Conservation (phyloP, 148 eudicot genomes). For the Drosera capensis region DNA sequence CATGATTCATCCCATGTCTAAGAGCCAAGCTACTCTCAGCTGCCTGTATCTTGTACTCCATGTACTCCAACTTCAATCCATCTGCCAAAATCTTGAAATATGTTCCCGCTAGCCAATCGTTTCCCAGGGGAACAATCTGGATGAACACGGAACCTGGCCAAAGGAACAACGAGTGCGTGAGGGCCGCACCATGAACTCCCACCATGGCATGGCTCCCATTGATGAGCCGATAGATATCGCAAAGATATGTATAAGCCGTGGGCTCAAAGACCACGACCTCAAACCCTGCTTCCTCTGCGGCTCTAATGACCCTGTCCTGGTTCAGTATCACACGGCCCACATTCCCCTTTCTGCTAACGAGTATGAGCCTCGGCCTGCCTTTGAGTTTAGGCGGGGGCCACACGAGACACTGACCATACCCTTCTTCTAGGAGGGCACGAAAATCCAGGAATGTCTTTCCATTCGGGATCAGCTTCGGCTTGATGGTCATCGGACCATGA, state of each 20-base stretch:
- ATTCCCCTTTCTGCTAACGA: conserved; percentile 22
- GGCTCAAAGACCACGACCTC: conserved; percentile 36
- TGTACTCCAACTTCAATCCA: conserved; percentile 29
- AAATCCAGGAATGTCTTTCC: conserved; percentile 27
- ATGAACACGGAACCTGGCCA: conserved; percentile 22
- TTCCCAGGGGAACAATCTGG: conserved; percentile 31
- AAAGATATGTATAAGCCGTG: conserved; percentile 16
- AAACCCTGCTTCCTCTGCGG: conserved; percentile 33
- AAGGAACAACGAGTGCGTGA: conserved; percentile 33
- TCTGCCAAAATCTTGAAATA: conserved; percentile 23
- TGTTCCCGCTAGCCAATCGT: conserved; percentile 30
- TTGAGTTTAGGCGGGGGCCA: conserved; percentile 17
- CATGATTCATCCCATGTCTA: conserved; percentile 19
- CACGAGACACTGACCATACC: conserved; percentile 13
- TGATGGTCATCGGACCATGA: conserved; percentile 43
- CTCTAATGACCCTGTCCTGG: conserved; percentile 20
- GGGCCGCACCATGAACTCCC: conserved; percentile 39
- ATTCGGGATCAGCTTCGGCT: conserved; percentile 17
- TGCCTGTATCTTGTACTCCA: conserved; percentile 27
- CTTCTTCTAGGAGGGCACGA: conserved; percentile 18
- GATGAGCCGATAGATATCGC: conserved; percentile 23
- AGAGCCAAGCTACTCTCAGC: conserved; percentile 35
- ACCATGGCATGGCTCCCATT: conserved; percentile 28
- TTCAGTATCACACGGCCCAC: conserved; percentile 32
- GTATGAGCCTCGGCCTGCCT: conserved; percentile 23